Evolutionary conservation across 1,284 basidiomycete species (phyloP), one percentile per base, ranked within the genome.

Genomic region (Earliella scabrosa): DNA sequence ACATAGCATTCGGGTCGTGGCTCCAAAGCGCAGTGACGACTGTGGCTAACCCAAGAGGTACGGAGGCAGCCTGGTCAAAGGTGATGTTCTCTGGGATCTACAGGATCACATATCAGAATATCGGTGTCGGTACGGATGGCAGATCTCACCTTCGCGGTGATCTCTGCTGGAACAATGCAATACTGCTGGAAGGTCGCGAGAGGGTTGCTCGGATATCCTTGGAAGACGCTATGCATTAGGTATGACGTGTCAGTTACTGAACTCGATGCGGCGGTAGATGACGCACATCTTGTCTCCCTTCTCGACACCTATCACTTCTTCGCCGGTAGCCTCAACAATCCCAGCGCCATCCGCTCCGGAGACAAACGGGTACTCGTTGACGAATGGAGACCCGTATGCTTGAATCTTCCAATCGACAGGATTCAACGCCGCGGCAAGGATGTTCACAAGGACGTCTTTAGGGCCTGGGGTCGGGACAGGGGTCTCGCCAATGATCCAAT

Each of bases 341-440:
- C 84, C 84, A 4, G 75, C 73, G 39, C 71, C 75, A 58, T 86
- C 83, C 4, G 68, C 71, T 10, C 84, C 83, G n/a, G 79, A 59
- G 18, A 78, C 66, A 1, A 72, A 64, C 1, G 78, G 78, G 52
- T 61, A 79, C 0, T 65, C 50, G 0, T 63, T 45, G 0, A n/a
- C n/a, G n/a, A 71, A 49, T 32, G 66, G 46, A 24, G 64, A 0
- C 7, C 67, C 74, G 10, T 61, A 59, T 4, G 56, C 36, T 43
- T 73, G 74, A 9, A 76, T 71, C 58, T 72, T 76, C 72, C 74
- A 75, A 43, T 80, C 78, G 26, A 71, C 64, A 0, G 73, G 75
- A 51, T 75, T 76, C 13, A 77, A 60, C 1, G 68, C 71, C 6
- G 68, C 60, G 2, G 73, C 61, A 29, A 66, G 51, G 39, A 77